Percentiles rank a stretch among this genome's conserved stretches.
phyloP scores from a whole-genome alignment of 164 flowering plant species.

The Malania oleifera region DNA sequence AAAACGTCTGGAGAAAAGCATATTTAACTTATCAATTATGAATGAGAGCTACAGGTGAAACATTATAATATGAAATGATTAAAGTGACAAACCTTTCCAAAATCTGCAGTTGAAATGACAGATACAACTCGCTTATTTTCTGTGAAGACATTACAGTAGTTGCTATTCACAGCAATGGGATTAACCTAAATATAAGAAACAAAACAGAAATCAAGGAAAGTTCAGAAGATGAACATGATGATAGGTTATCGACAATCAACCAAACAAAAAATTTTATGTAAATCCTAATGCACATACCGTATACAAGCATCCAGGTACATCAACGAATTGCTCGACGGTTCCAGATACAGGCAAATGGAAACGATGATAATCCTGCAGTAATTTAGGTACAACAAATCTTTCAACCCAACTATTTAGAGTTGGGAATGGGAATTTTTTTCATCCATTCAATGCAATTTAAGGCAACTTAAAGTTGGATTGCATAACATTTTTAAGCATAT shows the following conservation, averaged over 20 bases:
- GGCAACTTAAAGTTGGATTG: too few relatives aligned
- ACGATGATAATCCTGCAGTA: constrained; percentile 88
- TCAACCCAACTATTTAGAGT: too few relatives aligned
- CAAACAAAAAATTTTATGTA: background rate
- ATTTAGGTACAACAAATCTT: constrained; percentile 2
- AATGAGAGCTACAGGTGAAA: background rate
- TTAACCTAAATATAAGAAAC: constrained; percentile 52
- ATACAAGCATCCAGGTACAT: constrained; percentile 80
- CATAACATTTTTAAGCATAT: too few relatives aligned
- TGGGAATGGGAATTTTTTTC: background rate
- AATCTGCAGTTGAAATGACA: constrained; percentile 62
- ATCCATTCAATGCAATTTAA: too few relatives aligned
- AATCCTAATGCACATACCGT: constrained; percentile 53
- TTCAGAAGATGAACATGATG: background rate
- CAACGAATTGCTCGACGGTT: constrained; percentile 50
- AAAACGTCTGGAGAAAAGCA: too few relatives aligned
- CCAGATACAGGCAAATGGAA: constrained; percentile 92
- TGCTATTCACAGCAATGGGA: constrained; percentile 96
- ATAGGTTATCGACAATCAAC: background rate
- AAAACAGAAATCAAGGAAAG: constrained; percentile 11
- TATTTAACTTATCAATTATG: background rate
- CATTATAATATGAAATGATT: background rate
- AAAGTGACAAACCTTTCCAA: constrained; percentile 75
- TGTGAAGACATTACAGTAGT: constrained; percentile 92
- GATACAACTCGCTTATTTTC: constrained; percentile 90